A percentile compares a stretch with the other conserved stretches of the same genome.
Evolutionary conservation across 1,284 basidiomycete genomes (phyloP).

Genomic region (Ganoderma sinense): DNA sequence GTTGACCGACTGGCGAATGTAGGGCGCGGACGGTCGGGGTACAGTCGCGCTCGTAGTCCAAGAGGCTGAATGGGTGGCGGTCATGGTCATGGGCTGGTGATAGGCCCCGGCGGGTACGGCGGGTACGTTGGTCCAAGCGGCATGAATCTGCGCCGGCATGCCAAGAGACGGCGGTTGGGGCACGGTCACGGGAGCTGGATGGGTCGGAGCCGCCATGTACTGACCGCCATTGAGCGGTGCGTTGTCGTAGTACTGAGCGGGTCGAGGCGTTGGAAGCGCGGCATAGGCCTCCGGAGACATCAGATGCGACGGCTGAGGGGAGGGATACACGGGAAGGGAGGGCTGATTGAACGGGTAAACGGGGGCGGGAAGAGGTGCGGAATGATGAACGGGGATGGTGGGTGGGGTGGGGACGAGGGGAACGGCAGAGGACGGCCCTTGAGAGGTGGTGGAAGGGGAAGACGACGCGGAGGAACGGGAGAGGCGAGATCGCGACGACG

Average conservation of each 20-base stretch:
- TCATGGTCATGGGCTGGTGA: not conserved
- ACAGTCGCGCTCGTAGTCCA: too few relatives aligned
- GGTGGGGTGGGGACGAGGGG: not conserved
- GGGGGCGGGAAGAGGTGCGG: not conserved
- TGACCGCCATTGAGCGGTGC: not conserved
- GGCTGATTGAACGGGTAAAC: not conserved
- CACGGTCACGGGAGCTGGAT: not conserved
- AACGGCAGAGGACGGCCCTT: not conserved
- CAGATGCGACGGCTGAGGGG: not conserved
- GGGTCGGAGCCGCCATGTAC: not conserved
- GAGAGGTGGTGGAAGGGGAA: not conserved
- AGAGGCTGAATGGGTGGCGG: too few relatives aligned
- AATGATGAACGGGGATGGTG: too few relatives aligned
- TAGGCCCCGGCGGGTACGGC: not conserved
- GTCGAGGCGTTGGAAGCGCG: not conserved
- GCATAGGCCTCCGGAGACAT: not conserved
- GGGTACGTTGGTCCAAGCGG: not conserved
- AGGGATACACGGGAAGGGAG: not conserved
- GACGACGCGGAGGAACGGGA: not conserved
- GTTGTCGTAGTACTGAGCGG: not conserved
- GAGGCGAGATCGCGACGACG: not conserved
- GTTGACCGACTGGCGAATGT: too few relatives aligned
- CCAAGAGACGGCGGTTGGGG: not conserved
- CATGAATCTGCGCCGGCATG: not conserved
- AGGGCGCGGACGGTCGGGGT: too few relatives aligned